These are phyloP conservation scores for Cryptosporidium canis DNA, from an alignment of 169 alveolate species.

Conservation along the genomic window DNA sequence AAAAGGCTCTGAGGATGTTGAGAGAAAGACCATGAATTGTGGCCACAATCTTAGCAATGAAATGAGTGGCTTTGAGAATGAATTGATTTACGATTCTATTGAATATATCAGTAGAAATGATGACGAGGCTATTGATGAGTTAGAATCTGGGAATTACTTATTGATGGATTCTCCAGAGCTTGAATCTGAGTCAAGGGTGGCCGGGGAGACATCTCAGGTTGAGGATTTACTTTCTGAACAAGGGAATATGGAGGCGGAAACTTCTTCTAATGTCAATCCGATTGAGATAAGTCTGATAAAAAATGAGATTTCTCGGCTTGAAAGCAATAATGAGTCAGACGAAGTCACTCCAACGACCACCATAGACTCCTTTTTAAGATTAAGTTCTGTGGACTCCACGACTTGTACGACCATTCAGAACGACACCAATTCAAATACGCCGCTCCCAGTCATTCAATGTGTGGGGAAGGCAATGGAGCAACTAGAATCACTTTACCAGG, in stretches of 20 bases:
- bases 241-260: too few species aligned
- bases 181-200: not conserved
- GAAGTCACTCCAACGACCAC: slow-evolving; percentile 54
- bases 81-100: slow-evolving; percentile 28
- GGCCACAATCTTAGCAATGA: not conserved
- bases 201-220: not conserved
- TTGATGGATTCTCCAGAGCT: not conserved
- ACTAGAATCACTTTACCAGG: not conserved
- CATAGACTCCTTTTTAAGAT: slow-evolving; percentile 43
- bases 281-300: not conserved
- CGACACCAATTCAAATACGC: not conserved
- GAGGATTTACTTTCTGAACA: not conserved
- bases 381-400: slow-evolving; percentile 50
- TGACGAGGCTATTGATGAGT: not conserved
- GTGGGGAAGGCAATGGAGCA: not conserved
- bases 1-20: slow-evolving; percentile 9
- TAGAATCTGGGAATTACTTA: not conserved
- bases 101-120: slow-evolving; percentile 47
- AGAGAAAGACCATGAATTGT: slow-evolving; percentile 24
- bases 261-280: not conserved
- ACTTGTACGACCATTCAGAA: slow-evolving; percentile 48
- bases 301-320: not conserved
- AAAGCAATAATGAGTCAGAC: not conserved
- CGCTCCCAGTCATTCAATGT: not conserved
- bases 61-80: not conserved